Evolutionary conservation across 192 early-diverging fungal genomes (phyloP).

Genomic region (Backusella circina): DNA sequence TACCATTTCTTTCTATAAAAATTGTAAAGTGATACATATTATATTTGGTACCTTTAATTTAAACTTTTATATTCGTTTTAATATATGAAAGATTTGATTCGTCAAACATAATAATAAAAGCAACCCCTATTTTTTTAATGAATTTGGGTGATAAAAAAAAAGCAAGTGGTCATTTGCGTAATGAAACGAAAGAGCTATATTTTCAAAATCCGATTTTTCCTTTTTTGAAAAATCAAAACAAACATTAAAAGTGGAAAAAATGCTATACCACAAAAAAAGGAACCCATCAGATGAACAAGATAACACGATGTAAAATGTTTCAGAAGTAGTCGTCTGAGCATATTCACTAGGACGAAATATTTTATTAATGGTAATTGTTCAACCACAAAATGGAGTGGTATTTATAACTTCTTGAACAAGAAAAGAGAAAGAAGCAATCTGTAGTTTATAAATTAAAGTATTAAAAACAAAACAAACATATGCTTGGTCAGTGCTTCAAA

Average conservation of each 20-base stretch:
- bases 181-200: neutral
- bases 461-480: slow-evolving; percentile 5
- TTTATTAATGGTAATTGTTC: neutral
- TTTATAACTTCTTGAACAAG: neutral
- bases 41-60: neutral
- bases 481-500: slow-evolving; percentile 4
- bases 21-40: neutral
- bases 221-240: neutral
- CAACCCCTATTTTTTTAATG: neutral
- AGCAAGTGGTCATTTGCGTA: neutral
- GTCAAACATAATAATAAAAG: neutral
- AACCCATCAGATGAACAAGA: neutral
- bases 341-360: neutral
- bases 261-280: neutral
- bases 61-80: neutral
- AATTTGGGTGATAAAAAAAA: neutral
- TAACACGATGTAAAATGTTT: neutral
- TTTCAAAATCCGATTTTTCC: neutral
- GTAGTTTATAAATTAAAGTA: neutral
- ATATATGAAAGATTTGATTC: neutral
- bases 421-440: neutral
- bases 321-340: neutral
- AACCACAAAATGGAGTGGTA: neutral
- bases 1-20: neutral
- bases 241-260: neutral